These are phyloP conservation scores for Microcyclospora tardicrescens DNA, from an alignment of 2,329 filamentous ascomycete species.

Conservation along the genomic window DNA sequence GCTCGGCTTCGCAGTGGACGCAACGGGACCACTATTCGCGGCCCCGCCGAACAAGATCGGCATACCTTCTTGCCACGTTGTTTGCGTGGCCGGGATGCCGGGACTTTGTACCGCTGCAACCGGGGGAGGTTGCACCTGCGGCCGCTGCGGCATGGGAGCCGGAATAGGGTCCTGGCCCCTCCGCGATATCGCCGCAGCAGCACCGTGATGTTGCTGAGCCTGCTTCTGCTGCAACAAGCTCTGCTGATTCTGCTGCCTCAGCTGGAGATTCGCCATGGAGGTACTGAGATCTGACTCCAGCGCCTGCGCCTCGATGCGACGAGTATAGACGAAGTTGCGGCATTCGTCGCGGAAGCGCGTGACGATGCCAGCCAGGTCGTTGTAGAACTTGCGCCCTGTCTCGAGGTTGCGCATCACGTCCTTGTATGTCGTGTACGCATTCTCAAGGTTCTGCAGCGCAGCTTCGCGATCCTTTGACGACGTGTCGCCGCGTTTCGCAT, in stretches of 20 bases:
- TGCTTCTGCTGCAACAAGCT: slow-evolving; percentile 33
- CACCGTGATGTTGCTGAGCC: slow-evolving; percentile 15
- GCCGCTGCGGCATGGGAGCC: slow-evolving; percentile 35
- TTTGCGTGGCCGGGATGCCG: slow-evolving; percentile 2
- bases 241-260: slow-evolving; percentile 32
- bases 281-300: slow-evolving; percentile 56
- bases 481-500: slow-evolving; percentile 54
- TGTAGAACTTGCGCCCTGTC: slow-evolving; percentile 89
- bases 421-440: slow-evolving; percentile 90
- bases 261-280: slow-evolving; percentile 45
- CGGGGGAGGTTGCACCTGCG: slow-evolving; percentile 22
- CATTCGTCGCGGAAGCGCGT: slow-evolving; percentile 72
- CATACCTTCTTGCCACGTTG: slow-evolving; percentile 24
- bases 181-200: slow-evolving; percentile 3
- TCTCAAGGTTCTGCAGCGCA: slow-evolving; percentile 76
- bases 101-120: slow-evolving; percentile 15
- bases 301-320: slow-evolving; percentile 66
- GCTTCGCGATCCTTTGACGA: slow-evolving; percentile 65
- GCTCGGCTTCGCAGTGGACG: not conserved
- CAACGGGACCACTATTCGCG: slow-evolving; percentile 1
- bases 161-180: slow-evolving; percentile 39
- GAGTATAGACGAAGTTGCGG: slow-evolving; percentile 63
- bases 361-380: slow-evolving; percentile 81
- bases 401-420: slow-evolving; percentile 89
- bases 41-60: slow-evolving; percentile 20